Conservation (phyloP, 1,284 basidiomycete genomes). For the Papiliotrema nemorosa region DNA sequence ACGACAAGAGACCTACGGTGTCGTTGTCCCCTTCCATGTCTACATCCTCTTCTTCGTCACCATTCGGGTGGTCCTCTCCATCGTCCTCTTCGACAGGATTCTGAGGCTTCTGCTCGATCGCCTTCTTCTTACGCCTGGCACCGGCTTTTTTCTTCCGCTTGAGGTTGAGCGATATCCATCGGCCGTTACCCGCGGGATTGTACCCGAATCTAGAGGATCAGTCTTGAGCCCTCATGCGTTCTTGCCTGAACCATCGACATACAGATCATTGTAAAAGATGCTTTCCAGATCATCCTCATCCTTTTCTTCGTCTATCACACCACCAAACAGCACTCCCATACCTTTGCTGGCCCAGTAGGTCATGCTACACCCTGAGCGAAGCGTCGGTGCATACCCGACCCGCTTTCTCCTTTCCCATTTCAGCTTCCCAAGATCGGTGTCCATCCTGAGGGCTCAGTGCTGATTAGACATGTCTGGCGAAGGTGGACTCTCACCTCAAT, state of each 20-base stretch:
- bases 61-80: constrained; percentile 17
- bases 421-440: constrained; percentile 55
- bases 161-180: constrained; percentile 74
- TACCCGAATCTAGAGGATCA: constrained; percentile 64
- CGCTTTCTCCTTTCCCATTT: constrained; percentile 87
- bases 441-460: constrained; percentile 48
- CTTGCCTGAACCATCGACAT: constrained; percentile 23
- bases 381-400: constrained; percentile 66
- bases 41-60: constrained; percentile 23
- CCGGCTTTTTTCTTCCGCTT: constrained; percentile 56
- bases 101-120: constrained; percentile 9
- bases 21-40: constrained; percentile 20
- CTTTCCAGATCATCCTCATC: constrained; percentile 82
- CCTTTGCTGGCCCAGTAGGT: constrained; percentile 51
- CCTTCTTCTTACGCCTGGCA: constrained; percentile 35
- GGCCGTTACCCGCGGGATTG: constrained; percentile 69
- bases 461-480: not conserved
- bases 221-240: too few relatives aligned
- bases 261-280: constrained; percentile 81
- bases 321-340: constrained; percentile 82
- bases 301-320: constrained; percentile 84
- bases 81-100: constrained; percentile 41
- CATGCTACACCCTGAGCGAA: constrained; percentile 56
- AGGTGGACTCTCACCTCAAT: constrained; percentile 69
- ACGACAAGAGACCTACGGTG: too few relatives aligned